phyloP scores from a whole-genome alignment of 1,139 yeast genomes.

The Yamadazyma mexicana region DNA sequence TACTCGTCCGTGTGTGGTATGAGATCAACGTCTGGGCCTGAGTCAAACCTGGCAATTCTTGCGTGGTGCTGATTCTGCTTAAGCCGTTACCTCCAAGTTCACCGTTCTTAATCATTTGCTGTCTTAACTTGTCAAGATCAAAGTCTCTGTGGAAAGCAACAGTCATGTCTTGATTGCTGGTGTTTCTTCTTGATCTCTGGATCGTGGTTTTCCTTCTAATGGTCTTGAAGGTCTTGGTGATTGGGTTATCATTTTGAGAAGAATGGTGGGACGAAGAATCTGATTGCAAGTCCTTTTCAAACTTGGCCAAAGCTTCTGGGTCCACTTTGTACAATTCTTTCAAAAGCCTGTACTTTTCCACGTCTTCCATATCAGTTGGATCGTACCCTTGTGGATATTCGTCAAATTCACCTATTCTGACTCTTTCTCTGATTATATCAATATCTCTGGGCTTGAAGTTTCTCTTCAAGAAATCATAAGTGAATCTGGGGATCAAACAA shows the following conservation, averaged over 20 bases:
- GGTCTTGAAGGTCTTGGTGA: slow-evolving; percentile 35
- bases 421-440: slow-evolving; percentile 55
- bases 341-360: slow-evolving; percentile 43
- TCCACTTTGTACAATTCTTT: slow-evolving; percentile 34
- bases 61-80: slow-evolving; percentile 45
- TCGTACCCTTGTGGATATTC: slow-evolving; percentile 51
- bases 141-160: slow-evolving; percentile 36
- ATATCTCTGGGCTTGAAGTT: slow-evolving; percentile 53
- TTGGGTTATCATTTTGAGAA: slow-evolving; percentile 20
- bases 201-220: slow-evolving; percentile 35
- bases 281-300: slow-evolving; percentile 25
- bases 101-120: slow-evolving; percentile 43
- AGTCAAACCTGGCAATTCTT: slow-evolving; percentile 51
- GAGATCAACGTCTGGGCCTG: slow-evolving; percentile 51
- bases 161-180: slow-evolving; percentile 22
- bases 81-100: slow-evolving; percentile 38
- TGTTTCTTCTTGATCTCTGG: slow-evolving; percentile 28
- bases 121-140: slow-evolving; percentile 37
- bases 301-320: slow-evolving; percentile 35
- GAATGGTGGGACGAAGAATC: slow-evolving; percentile 13
- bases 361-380: slow-evolving; percentile 54
- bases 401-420: slow-evolving; percentile 44
- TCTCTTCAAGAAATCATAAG: slow-evolving; percentile 45
- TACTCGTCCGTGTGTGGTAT: slow-evolving; percentile 45
- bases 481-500: slow-evolving; percentile 55